Conservation (phyloP, 495 filamentous ascomycete species). For the Hypoxylon crocopeplum region DNA sequence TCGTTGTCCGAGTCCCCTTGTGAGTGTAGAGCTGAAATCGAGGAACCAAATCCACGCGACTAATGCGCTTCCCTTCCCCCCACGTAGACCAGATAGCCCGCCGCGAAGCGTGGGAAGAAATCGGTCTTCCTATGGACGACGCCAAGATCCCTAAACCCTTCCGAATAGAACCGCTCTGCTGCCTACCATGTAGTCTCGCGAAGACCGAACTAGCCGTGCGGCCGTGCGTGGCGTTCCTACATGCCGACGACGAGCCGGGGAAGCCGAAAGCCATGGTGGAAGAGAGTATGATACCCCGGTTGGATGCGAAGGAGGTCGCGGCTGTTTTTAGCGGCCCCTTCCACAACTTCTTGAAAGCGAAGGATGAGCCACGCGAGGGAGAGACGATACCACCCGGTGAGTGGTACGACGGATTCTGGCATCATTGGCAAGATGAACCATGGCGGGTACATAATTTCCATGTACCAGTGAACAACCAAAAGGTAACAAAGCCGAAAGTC, state of each 20-base stretch:
- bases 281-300: conserved; percentile 72
- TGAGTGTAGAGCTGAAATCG: conserved; percentile 23
- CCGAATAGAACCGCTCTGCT: conserved; percentile 81
- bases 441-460: conserved; percentile 92
- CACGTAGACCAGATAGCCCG: conserved; percentile 76
- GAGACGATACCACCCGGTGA: conserved; percentile 58
- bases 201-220: conserved; percentile 82
- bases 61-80: conserved; percentile 59
- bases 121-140: conserved; percentile 76
- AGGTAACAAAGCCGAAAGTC: conserved; percentile 61
- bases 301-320: conserved; percentile 86
- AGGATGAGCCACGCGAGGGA: conserved; percentile 51
- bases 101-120: conserved; percentile 89
- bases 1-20: conserved; percentile 56
- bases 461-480: conserved; percentile 71
- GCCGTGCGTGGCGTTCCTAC: conserved; percentile 84
- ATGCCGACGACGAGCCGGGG: conserved; percentile 56
- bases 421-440: conserved; percentile 62
- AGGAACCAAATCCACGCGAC: conserved; percentile 35
- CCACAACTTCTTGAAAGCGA: conserved; percentile 66
- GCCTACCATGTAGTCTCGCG: conserved; percentile 80
- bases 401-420: conserved; percentile 76
- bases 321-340: conserved; percentile 90
- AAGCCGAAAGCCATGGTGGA: conserved; percentile 61
- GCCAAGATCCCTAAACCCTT: conserved; percentile 71